These are phyloP conservation scores for Posidonia oceanica DNA, from an alignment of 116 monocot species.

Conservation along the genomic window DNA sequence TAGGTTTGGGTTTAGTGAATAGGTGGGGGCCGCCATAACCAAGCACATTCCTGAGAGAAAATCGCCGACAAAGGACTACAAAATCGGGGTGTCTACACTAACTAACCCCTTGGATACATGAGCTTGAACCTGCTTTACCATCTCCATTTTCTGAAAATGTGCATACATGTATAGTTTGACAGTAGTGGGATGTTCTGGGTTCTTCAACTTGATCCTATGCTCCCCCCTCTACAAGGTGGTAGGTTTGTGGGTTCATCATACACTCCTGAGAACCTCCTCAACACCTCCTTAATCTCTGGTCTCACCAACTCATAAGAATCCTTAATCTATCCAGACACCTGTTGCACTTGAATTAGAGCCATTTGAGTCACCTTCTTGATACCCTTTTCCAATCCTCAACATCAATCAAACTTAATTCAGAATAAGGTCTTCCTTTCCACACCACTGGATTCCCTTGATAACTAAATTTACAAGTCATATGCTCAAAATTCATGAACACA, in stretches of 20 bases:
- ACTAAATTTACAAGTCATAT: neutral
- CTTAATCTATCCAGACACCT: neutral
- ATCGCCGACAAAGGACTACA: no score
- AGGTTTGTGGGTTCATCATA: no score
- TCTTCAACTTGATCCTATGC: neutral
- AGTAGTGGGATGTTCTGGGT: no score
- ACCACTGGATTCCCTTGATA: neutral
- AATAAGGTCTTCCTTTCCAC: neutral
- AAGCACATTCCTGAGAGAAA: no score
- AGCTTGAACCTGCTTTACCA: neutral
- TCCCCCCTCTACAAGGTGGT: neutral
- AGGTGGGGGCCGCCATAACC: no score
- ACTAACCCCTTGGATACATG: neutral
- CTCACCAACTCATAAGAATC: neutral
- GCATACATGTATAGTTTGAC: no score
- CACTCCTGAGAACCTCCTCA: no score
- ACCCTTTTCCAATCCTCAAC: neutral
- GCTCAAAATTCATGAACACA: neutral
- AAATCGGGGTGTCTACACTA: no score
- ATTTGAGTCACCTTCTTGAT: neutral
- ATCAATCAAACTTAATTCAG: neutral
- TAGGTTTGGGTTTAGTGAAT: no score
- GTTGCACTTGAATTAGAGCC: neutral
- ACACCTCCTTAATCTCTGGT: no score
- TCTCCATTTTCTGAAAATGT: no score